Evolutionary conservation across 305 asterid species (phyloP), one percentile per base, ranked within the genome.

Genomic region (Solanum hybrid): DNA sequence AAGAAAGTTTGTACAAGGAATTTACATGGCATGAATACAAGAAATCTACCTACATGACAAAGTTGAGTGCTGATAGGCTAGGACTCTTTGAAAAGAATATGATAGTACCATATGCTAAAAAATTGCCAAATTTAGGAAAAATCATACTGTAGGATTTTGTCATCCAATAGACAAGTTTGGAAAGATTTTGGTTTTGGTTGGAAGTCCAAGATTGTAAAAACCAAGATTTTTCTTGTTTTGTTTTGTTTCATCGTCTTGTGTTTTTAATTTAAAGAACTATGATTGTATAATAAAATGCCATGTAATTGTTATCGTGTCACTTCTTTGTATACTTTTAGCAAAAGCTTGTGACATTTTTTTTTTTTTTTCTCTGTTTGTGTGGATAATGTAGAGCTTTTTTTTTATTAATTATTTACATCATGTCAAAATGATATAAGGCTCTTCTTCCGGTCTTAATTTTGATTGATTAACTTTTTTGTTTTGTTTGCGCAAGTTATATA

Each of bases 21-120:
- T 95, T 95, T 93, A 96, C 97, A 86, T 96, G 98, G 98, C 89
- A 78, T 69, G 97, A 96, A 84, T 96, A 95, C 37, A 92, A 92
- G 92, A 90, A 87, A 33, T 89, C 90, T 46, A 90, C 93, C 51
- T 92, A 90, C 89, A 90, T 36, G 87, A 89, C 93, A 35, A 92
- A 77, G 81, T 88, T 92, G 84, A 89, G 91, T 24, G 91, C 90
- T 69, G 78, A 90, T 35, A 92, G 93, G 90, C 91, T 92, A 4
- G 87, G 40, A n/a, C 26, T 89, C 61, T 92, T 89, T 89, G 84
- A 92, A 87, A 90, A 89, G 26, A 33, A 71, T 20, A 87, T 26
- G 8, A 40, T 11, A 83, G 26, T 83, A 83, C 37, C 5, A 29
- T 12, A 84, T 51, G 76, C 18, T 84, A 28, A 84, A 29, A 51